Evolutionary conservation across 768 basidiomycete species (phyloP), one percentile per base, ranked within the genome.

Genomic region (button mushroom (Agaricus bisporus)): DNA sequence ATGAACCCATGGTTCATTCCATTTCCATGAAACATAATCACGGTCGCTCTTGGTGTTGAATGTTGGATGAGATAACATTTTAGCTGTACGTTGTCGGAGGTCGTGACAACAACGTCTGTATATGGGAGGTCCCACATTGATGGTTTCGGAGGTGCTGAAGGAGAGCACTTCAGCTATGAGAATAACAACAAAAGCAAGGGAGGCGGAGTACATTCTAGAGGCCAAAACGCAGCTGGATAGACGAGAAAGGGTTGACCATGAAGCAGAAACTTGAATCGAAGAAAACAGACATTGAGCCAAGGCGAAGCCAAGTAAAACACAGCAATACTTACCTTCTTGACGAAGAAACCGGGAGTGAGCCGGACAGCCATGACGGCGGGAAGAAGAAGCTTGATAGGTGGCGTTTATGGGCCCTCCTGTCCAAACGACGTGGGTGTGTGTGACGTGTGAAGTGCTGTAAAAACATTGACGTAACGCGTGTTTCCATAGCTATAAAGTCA

Each of bases 11-110:
- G 73, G 58, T 87, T 85, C 56, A 83, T 83, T 0, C 79, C 82
- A 57, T 89, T 88, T 2, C 93, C 94, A 60, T 95, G 93, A 53
- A 95, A 91, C 76, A 95, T 82, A 35, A 98, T 68, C 5, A 95
- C 74, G 0, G 91, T 94, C 4, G 90, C 91, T 7, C 35, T 25
- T 51, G 50, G 14, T 15, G 45, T 48, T 12, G 44, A 3, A 15
- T 41, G 42, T 41, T 41, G 29, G 42, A 58, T 53, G 18, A 60
- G 56, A 51, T 52, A 55, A 41, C 56, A 57, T 17, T 47, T 44
- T 8, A 60, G 39, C 3, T 41, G 49, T 1, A 58, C 41, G 4
- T 49, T 32, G 43, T 60, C 59, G 5, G 54, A 46, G 9, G 59
- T 60, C 12, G 4, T 20, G 14, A 60, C 45, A 38, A 47, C 29